phyloP scores from a whole-genome alignment of 106 monocot genomes.

The Allium cepa region DNA sequence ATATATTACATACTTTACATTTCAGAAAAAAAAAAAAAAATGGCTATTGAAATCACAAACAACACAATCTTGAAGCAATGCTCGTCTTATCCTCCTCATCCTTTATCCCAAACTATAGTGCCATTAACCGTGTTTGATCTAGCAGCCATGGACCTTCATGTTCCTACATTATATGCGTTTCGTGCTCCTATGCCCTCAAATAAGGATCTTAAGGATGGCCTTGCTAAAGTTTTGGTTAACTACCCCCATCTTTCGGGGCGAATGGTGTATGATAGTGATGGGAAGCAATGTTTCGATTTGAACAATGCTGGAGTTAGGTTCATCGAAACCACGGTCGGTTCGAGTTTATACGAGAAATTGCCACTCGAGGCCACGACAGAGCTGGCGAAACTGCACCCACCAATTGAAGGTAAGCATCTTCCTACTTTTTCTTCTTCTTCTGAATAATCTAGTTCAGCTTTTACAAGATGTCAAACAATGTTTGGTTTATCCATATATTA shows the following conservation, averaged over 20 bases:
- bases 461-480: no score
- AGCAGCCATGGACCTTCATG: constrained; percentile 21
- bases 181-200: constrained; percentile 24
- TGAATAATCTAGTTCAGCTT: no score
- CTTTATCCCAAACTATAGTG: no score
- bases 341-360: background rate
- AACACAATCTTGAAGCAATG: no score
- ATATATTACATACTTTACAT: no score
- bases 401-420: background rate
- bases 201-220: constrained; percentile 11
- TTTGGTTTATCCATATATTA: no score
- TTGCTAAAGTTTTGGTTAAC: constrained; percentile 18
- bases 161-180: constrained; percentile 31
- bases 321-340: constrained; percentile 24
- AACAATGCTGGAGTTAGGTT: constrained; percentile 3
- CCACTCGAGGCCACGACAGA: constrained; percentile 14
- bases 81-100: no score
- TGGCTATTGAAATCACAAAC: no score
- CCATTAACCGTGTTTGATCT: constrained; percentile 45
- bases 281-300: constrained; percentile 8
- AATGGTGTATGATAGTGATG: background rate
- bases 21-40: background rate
- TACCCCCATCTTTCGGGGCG: constrained; percentile 22
- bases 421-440: background rate
- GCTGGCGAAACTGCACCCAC: constrained; percentile 27